A percentile compares a stretch with the other conserved stretches of the same genome.
These are phyloP conservation scores for Mycena amicta DNA, from an alignment of 768 basidiomycete species.

Conservation along the genomic window DNA sequence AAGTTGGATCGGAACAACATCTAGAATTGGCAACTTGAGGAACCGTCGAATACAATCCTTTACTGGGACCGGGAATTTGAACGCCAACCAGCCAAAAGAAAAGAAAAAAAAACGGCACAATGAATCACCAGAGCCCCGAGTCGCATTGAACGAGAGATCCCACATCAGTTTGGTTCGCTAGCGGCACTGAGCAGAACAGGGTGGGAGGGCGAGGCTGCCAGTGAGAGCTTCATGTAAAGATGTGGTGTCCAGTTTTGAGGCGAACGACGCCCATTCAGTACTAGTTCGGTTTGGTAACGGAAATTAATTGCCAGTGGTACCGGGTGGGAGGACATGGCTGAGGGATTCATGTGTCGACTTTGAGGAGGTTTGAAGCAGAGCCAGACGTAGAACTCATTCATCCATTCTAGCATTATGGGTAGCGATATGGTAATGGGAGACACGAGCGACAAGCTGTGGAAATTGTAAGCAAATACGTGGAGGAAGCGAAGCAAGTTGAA, in stretches of 20 bases:
- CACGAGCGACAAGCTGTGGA: conserved; percentile 18
- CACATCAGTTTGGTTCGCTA: too few relatives aligned
- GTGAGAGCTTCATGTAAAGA: not conserved
- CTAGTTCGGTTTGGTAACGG: not conserved
- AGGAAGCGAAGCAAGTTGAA: not conserved
- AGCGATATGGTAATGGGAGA: conserved; percentile 9
- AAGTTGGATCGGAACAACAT: too few relatives aligned
- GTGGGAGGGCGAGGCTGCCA: not conserved
- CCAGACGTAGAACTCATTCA: not conserved
- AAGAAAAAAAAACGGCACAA: too few relatives aligned
- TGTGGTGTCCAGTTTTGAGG: not conserved
- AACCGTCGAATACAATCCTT: too few relatives aligned
- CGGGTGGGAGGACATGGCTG: not conserved
- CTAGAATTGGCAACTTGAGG: too few relatives aligned
- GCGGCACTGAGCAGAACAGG: not conserved
- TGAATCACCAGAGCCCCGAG: too few relatives aligned
- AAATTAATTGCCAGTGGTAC: not conserved
- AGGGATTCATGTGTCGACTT: too few relatives aligned
- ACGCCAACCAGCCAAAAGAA: too few relatives aligned
- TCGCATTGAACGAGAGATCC: too few relatives aligned
- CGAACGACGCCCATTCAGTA: not conserved
- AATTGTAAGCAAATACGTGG: conserved; percentile 22
- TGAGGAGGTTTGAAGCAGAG: not conserved
- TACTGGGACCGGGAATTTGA: too few relatives aligned
- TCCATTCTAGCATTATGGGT: not conserved